Conservation (phyloP, 495 filamentous ascomycete species). For the Neurospora pannonica region DNA sequence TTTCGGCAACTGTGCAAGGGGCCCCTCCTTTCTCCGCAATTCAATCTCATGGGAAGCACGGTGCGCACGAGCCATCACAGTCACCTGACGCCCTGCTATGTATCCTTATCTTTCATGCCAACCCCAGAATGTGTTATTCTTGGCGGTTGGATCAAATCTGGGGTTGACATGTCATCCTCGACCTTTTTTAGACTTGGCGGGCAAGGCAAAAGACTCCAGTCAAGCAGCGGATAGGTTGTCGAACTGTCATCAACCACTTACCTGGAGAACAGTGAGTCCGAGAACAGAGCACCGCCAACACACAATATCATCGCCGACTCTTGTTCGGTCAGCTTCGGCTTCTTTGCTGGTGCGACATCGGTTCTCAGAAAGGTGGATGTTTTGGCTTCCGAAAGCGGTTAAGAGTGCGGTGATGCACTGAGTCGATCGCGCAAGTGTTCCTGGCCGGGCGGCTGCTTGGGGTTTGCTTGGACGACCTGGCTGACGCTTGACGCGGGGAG, state of each 20-base stretch:
- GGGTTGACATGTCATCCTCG: neutral
- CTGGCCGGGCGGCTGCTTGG: neutral
- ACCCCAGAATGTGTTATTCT: neutral
- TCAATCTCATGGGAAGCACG: neutral
- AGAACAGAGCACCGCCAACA: neutral
- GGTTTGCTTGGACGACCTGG: neutral
- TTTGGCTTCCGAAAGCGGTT: neutral
- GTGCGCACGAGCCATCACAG: neutral
- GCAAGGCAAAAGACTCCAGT: neutral
- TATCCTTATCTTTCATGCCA: neutral
- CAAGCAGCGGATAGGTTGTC: neutral
- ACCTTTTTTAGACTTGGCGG: neutral
- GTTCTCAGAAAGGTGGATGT: neutral
- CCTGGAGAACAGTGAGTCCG: neutral
- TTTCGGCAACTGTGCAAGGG: neutral
- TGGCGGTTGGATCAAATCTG: neutral
- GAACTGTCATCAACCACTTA: neutral
- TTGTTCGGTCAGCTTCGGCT: neutral
- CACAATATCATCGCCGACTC: neutral
- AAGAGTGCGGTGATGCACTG: neutral
- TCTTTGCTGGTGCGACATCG: neutral
- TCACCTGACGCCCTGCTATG: neutral
- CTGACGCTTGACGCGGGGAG: neutral
- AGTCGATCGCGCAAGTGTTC: neutral
- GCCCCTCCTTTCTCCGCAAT: neutral